A percentile compares a stretch with the other conserved stretches of the same genome.
These are phyloP conservation scores for Aspergillus neoniger DNA, from an alignment of 2,329 filamentous ascomycete genomes.

Conservation along the genomic window DNA sequence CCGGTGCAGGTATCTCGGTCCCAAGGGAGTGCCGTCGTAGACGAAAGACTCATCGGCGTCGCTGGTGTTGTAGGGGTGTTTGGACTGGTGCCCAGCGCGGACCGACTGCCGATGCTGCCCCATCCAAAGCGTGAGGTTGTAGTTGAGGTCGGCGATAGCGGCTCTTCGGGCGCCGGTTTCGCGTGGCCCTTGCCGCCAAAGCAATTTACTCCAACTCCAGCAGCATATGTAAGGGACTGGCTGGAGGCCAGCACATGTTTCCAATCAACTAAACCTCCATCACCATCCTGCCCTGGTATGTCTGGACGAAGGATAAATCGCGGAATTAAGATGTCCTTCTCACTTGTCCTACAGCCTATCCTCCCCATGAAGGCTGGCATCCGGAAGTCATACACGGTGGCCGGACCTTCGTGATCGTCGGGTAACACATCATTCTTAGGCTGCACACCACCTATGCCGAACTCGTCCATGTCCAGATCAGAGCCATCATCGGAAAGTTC, in stretches of 20 bases:
- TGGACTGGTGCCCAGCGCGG: conserved; percentile 31
- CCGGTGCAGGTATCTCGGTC: conserved; percentile 47
- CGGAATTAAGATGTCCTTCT: conserved; percentile 37
- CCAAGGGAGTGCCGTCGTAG: conserved; percentile 37
- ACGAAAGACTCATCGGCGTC: conserved; percentile 34
- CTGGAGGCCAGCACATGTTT: conserved; percentile 46
- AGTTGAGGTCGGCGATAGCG: conserved; percentile 35
- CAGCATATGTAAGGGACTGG: conserved; percentile 41
- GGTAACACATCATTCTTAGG: conserved; percentile 23
- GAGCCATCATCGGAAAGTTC: conserved; percentile 33
- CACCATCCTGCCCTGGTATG: conserved; percentile 43
- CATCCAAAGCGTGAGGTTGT: conserved; percentile 37
- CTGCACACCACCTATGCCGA: conserved; percentile 31
- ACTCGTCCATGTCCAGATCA: conserved; percentile 38
- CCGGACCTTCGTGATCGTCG: conserved; percentile 30
- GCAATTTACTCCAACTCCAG: conserved; percentile 36
- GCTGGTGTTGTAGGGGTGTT: conserved; percentile 35
- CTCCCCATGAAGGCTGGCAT: conserved; percentile 48
- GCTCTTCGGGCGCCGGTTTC: conserved; percentile 31
- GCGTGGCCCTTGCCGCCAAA: conserved; percentile 29
- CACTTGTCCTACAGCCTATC: conserved; percentile 28
- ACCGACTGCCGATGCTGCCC: conserved; percentile 37
- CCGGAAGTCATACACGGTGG: conserved; percentile 43
- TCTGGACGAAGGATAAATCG: conserved; percentile 46
- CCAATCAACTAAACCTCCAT: conserved; percentile 49